Conservation (phyloP, 1,284 basidiomycete species). For the Erythrobasidium hasegawianum region DNA sequence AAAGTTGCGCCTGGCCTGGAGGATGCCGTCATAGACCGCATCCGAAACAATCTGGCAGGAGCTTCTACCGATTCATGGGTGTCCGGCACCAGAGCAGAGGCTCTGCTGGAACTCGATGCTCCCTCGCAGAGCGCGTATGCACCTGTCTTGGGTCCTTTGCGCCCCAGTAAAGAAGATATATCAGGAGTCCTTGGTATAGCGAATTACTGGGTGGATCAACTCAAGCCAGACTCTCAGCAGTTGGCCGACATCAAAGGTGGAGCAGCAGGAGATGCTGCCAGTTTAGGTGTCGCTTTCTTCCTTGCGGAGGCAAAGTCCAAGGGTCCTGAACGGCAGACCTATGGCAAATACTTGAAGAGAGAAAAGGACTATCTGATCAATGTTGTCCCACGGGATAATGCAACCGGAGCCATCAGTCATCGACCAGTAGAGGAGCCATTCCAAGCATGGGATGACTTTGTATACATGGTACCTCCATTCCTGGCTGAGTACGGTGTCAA, state of each 20-base stretch:
- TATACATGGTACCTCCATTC: constrained; percentile 80
- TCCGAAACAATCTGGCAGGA: constrained; percentile 14
- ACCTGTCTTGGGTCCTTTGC: not conserved
- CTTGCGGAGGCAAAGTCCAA: constrained; percentile 15
- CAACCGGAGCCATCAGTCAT: constrained; percentile 50
- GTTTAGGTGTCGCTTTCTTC: constrained; percentile 38
- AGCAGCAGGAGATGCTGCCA: constrained; percentile 39
- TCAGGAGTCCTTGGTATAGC: constrained; percentile 31
- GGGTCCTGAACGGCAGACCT: constrained; percentile 52
- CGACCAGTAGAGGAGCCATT: constrained; percentile 41
- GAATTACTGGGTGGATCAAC: constrained; percentile 31
- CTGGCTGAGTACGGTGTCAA: constrained; percentile 79
- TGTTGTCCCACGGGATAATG: constrained; percentile 55
- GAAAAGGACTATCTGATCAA: constrained; percentile 69
- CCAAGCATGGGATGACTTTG: constrained; percentile 45
- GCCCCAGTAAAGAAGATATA: constrained; percentile 6
- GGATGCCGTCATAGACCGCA: not conserved
- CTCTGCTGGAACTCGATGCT: constrained; percentile 65
- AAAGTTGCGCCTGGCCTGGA: not conserved
- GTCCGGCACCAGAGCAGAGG: constrained; percentile 55
- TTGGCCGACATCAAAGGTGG: constrained; percentile 34
- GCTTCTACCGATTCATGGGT: constrained; percentile 20
- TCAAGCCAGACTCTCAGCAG: constrained; percentile 25
- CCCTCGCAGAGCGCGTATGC: constrained; percentile 61
- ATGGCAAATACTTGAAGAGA: constrained; percentile 62